Percentiles rank a stretch among this genome's conserved stretches.
These are phyloP conservation scores for Ogataea salicorniae DNA, from an alignment of 805 yeast genomes.

Conservation along the genomic window DNA sequence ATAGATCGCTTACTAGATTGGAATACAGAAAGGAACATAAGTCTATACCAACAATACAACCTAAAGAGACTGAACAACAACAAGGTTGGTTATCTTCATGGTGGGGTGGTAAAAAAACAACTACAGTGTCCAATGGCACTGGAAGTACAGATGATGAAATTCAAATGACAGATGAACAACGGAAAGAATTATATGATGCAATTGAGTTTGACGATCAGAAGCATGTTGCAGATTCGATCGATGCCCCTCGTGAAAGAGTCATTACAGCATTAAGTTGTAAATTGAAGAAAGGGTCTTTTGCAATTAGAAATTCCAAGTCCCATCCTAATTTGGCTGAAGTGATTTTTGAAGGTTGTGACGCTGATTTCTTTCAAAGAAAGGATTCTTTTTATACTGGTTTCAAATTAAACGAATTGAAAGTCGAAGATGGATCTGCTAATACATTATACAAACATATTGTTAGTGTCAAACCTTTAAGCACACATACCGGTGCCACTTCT, in stretches of 20 bases:
- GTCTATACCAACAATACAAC: conserved; percentile 11
- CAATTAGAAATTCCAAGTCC: conserved; percentile 42
- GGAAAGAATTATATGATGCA: conserved; percentile 85
- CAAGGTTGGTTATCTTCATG: conserved; percentile 68
- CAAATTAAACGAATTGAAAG: conserved; percentile 72
- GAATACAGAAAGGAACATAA: conserved; percentile 52
- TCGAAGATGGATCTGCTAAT: conserved; percentile 79
- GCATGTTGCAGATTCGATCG: conserved; percentile 44
- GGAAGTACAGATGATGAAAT: conserved; percentile 29
- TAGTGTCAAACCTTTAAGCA: conserved; percentile 63
- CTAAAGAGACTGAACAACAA: conserved; percentile 4
- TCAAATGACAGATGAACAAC: conserved; percentile 76
- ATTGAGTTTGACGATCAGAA: conserved; percentile 80
- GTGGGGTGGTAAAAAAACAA: conserved; percentile 41
- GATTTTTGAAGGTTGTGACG: conserved; percentile 74
- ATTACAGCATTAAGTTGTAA: conserved; percentile 63
- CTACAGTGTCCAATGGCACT: conserved; percentile 7
- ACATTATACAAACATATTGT: conserved; percentile 85
- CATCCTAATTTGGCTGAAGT: conserved; percentile 62
- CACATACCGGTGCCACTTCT: conserved; percentile 29
- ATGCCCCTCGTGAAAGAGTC: conserved; percentile 69
- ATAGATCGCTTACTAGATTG: conserved; percentile 71
- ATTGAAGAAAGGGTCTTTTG: conserved; percentile 72
- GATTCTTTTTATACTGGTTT: conserved; percentile 71
- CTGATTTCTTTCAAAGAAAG: conserved; percentile 69